Percentiles rank a stretch among this genome's conserved stretches.
These are phyloP conservation scores for Pythium chondricola DNA, from an alignment of 352 stramenopile genomes.

Conservation along the genomic window DNA sequence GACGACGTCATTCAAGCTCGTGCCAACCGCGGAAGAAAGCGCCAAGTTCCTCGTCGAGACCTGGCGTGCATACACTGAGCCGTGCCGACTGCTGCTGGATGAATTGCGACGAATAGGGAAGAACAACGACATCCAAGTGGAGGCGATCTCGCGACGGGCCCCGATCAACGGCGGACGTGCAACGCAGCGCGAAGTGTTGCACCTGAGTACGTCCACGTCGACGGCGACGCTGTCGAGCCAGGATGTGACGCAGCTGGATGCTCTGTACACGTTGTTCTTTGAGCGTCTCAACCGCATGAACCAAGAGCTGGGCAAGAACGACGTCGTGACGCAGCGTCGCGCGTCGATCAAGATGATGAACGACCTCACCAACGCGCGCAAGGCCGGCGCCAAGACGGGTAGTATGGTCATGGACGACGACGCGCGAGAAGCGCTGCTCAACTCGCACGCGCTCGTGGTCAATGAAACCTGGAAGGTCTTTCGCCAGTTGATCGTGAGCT, in stretches of 20 bases:
- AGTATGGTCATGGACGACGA: slow-evolving; percentile 24
- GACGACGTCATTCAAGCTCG: slow-evolving; percentile 30
- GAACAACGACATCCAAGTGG: slow-evolving; percentile 58
- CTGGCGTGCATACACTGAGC: slow-evolving; percentile 51
- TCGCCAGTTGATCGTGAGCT: slow-evolving; percentile 62
- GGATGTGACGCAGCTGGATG: slow-evolving; percentile 63
- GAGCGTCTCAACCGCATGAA: slow-evolving; percentile 39
- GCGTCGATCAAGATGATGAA: slow-evolving; percentile 8
- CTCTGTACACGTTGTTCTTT: slow-evolving; percentile 41
- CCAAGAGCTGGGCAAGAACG: slow-evolving; percentile 22
- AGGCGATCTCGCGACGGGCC: slow-evolving; percentile 22
- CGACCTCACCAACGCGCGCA: slow-evolving; percentile 1
- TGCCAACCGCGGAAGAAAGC: slow-evolving; percentile 28
- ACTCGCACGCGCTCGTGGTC: slow-evolving; percentile 27
- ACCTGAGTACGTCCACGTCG: slow-evolving; percentile 47
- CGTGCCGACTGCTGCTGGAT: slow-evolving; percentile 39
- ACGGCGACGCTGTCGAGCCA: slow-evolving; percentile 44
- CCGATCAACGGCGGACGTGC: slow-evolving; percentile 12
- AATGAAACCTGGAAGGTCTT: slow-evolving; percentile 74
- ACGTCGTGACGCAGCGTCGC: background rate
- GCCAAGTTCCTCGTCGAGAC: slow-evolving; percentile 51
- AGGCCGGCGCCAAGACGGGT: slow-evolving; percentile 28
- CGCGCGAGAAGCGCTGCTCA: slow-evolving; percentile 14
- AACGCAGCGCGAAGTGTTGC: slow-evolving; percentile 28
- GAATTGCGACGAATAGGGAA: slow-evolving; percentile 49